Evolutionary conservation across 139 green algal species (phyloP), one percentile per base, ranked within the genome.

Genomic region (Medakamo hakoo): DNA sequence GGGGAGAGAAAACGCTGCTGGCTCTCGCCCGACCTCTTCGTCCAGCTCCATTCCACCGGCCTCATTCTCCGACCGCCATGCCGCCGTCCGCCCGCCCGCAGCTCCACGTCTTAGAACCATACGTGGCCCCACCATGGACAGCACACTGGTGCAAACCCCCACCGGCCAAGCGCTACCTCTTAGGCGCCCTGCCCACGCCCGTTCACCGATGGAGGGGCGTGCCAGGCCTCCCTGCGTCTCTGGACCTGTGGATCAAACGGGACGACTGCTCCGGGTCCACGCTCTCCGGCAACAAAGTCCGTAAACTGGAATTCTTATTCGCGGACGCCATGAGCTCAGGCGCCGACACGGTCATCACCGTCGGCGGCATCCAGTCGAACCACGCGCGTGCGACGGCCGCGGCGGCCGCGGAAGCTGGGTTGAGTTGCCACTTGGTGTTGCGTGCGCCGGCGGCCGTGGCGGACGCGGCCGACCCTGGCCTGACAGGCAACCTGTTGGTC

Each of bases 261-360:
- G 90, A 97, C 63, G 90, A 96, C 65, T 73, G 96, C 0, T 89
- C 73, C 4, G 91, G 90, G 58, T 89, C 93, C 74, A 77, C 94
- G 73, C 74, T 96, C 28, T 85, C 69, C 30, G 90, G 90, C 49
- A 97, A 97, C 78, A 97, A 97, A 72, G 84, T 84, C 32, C 80
- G 91, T 28, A 97, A 97, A 73, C 74, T 97, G 61, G 91, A 97
- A 75, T 97, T 97, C 57, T 68, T 97, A 20, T 60, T 97, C 40
- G 87, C 88, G 0, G 82, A 89, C 25, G 91, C 84, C 0, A 68
- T 76, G 55, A 57, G 52, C 2, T 23, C 71, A 22, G 84, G 85
- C 20, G 52, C 76, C 48, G 86, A 96, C 77, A 85, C 74, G 58
- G 73, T 97, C 0, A 80, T 96, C 63, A 97, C 91, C 9, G 82